Percentiles rank a stretch among this genome's conserved stretches.
These are phyloP conservation scores for Trichoderma sp. DNA, from an alignment of 2,329 filamentous ascomycete genomes.

Conservation along the genomic window DNA sequence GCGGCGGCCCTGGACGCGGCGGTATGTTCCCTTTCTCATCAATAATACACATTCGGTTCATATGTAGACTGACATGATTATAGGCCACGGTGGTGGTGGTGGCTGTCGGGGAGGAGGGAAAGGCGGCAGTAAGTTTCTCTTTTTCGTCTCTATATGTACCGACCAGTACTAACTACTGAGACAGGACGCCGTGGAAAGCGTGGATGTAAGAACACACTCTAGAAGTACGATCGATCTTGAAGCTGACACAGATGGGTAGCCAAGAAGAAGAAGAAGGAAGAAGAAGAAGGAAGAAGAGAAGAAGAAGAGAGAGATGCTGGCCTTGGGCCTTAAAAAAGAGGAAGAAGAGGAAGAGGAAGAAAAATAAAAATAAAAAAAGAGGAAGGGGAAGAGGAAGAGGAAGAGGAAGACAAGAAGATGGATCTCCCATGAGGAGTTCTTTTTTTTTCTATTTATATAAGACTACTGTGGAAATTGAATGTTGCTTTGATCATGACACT, in stretches of 20 bases:
- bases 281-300: neutral
- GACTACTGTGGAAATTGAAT: neutral
- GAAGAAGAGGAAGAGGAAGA: neutral
- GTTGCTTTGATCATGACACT: neutral
- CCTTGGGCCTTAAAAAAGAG: neutral
- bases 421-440: neutral
- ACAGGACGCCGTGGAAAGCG: neutral
- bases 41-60: neutral
- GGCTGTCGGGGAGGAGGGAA: neutral
- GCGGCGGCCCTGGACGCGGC: neutral
- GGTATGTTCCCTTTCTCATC: neutral
- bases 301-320: neutral
- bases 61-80: neutral
- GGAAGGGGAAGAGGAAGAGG: neutral
- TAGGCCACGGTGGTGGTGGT: neutral
- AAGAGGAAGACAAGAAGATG: neutral
- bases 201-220: neutral
- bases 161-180: neutral
- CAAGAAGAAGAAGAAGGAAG: neutral
- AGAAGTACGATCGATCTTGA: neutral
- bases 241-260: neutral
- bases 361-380: neutral
- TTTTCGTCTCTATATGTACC: neutral
- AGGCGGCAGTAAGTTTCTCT: neutral
- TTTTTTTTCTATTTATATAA: neutral